Conservation (phyloP, 805 yeast species). For the Kockiozyma suomiensis region DNA sequence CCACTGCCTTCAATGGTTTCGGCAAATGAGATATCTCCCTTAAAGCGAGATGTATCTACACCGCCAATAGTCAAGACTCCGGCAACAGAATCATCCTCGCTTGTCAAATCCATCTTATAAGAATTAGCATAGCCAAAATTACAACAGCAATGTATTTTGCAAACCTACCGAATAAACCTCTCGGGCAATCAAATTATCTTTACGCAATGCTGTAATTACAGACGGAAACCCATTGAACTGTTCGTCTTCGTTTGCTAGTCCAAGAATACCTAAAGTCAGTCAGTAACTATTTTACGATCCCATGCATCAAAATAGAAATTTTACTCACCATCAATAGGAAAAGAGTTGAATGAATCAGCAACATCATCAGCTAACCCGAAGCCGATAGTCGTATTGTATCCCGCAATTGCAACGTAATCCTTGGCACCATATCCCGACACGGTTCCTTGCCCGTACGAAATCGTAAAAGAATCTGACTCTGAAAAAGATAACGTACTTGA, state of each 20-base stretch:
- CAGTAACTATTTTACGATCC: not conserved
- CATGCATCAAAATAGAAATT: not conserved
- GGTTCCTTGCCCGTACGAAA: constrained; percentile 57
- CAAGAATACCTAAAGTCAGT: constrained; percentile 50
- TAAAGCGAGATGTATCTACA: constrained; percentile 45
- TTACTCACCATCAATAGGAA: constrained; percentile 52
- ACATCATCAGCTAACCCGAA: constrained; percentile 59
- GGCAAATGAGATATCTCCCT: constrained; percentile 49
- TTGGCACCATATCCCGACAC: constrained; percentile 55
- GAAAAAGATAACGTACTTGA: constrained; percentile 22
- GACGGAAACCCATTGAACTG: constrained; percentile 40
- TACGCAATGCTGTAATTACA: constrained; percentile 35
- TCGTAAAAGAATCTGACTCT: constrained; percentile 46
- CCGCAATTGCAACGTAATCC: constrained; percentile 46
- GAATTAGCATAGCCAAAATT: not conserved
- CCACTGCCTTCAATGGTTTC: constrained; percentile 40
- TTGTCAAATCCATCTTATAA: constrained; percentile 45
- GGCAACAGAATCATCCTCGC: constrained; percentile 38
- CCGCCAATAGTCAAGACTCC: constrained; percentile 54
- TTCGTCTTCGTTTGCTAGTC: constrained; percentile 55
- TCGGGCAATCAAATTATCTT: constrained; percentile 36
- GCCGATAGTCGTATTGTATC: constrained; percentile 44
- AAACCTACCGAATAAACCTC: constrained; percentile 49
- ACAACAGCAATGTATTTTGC: too few species aligned
- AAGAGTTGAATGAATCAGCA: constrained; percentile 56